Evolutionary conservation across 768 basidiomycete species (phyloP), one percentile per base, ranked within the genome.

Genomic region (Trametes punicea): DNA sequence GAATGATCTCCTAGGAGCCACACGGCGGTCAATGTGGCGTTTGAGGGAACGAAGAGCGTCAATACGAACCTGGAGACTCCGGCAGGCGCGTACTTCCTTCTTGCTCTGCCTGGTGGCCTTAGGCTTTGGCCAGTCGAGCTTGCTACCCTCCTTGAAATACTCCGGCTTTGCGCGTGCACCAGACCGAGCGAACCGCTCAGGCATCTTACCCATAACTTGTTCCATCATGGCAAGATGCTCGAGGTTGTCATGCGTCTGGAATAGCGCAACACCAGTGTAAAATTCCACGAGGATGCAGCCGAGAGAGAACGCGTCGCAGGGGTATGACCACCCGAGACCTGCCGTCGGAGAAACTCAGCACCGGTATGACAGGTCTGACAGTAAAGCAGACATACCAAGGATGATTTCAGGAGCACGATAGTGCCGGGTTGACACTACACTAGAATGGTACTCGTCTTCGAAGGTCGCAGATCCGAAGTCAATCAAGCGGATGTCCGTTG

Each of bases 171-270:
- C 82, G 44, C 88, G 80, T 8, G 86, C 83, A 16, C 87, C 88
- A 40, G 80, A 78, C 39, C 87, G 80, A 34, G 84, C 83, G 67
- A 96, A 93, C 5, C 87, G 84, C 47, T 89, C 85, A 0, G 95
- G 92, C 88, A 98, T 95, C 75, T 90, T 91, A 56, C 96, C 96
- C 90, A 98, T 98, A 34, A 98, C 97, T 70, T 90, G 87, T 70
- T 98, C 95, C 97, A 99, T 99, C 97, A 99, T 99, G 36, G 96
- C 97, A 13, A 99, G 83, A 72, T 99, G 97, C 70, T 99, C 97
- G 8, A 98, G 81, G 70, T 99, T 98, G 73, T 98, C 96, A 66
- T 98, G 97, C 0, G 97, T 98, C 72, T 99, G 97, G 74, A 97
- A 99, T n/a, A 99, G 81, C 7, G 97, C 97, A 30, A 93, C 84